Percentiles rank a stretch among this genome's conserved stretches.
Conservation (phyloP, 371 early-diverging fungal species). For the Funneliformis caledonium region DNA sequence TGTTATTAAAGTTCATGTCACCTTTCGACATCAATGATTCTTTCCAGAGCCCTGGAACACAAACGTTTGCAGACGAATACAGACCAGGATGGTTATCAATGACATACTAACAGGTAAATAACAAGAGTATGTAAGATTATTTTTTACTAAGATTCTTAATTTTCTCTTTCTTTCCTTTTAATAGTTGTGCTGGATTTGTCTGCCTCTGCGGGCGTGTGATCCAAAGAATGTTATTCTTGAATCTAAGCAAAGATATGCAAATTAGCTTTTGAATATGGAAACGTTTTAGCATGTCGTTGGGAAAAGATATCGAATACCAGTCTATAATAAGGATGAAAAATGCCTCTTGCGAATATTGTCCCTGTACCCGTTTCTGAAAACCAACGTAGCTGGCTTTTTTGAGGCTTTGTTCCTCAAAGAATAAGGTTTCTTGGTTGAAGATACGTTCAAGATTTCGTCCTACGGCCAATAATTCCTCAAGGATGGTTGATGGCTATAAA, state of each 20-base stretch:
- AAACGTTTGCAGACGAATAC: conserved; percentile 9
- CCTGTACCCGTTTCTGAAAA: no score
- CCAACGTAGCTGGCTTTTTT: no score
- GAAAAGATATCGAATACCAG: not conserved
- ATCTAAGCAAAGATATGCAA: not conserved
- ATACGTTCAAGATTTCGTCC: no score
- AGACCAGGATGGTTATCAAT: not conserved
- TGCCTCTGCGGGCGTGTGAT: not conserved
- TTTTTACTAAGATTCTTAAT: not conserved
- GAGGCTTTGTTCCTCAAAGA: no score
- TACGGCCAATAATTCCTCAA: no score
- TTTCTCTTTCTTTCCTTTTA: not conserved
- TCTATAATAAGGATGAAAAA: conserved; percentile 7
- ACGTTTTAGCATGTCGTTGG: not conserved
- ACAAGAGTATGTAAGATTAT: not conserved
- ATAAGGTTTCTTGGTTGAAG: no score
- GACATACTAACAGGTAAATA: not conserved
- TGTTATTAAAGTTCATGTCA: no score
- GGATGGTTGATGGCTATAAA: no score
- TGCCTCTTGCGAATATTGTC: not conserved
- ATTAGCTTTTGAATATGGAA: not conserved
- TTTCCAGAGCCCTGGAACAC: conserved; percentile 23
- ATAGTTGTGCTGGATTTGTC: conserved; percentile 30
- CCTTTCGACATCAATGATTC: conserved; percentile 8
- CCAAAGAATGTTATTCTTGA: no score